Conservation (phyloP, 805 yeast species). For the Pichia ethanolica region DNA sequence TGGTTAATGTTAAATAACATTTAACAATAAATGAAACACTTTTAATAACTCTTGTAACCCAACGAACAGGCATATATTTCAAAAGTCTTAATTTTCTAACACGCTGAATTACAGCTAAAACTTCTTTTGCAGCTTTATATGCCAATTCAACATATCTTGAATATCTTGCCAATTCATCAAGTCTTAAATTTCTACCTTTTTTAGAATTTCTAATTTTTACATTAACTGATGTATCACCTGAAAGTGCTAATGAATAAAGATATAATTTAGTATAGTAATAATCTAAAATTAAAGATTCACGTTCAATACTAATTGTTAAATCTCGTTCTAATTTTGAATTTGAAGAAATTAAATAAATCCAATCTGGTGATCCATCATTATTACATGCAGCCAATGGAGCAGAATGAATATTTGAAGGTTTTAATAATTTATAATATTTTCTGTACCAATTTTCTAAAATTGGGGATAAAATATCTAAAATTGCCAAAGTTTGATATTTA, state of each 20-base stretch:
- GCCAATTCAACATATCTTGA: conserved; percentile 79
- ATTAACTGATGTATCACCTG: conserved; percentile 35
- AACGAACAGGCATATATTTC: conserved; percentile 81
- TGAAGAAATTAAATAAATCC: conserved; percentile 20
- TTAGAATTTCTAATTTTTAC: conserved; percentile 23
- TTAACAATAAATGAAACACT: conserved; percentile 88
- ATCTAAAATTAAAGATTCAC: conserved; percentile 72
- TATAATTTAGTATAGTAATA: conserved; percentile 79
- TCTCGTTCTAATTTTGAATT: conserved; percentile 33
- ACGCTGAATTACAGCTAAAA: conserved; percentile 61
- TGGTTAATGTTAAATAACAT: conserved; percentile 61
- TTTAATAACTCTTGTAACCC: conserved; percentile 80
- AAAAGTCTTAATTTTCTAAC: conserved; percentile 59
- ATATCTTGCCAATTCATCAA: conserved; percentile 65
- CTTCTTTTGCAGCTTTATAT: conserved; percentile 74
- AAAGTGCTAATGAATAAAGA: conserved; percentile 74
- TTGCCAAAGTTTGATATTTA: conserved; percentile 60
- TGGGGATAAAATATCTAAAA: conserved; percentile 68
- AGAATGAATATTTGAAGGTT: conserved; percentile 38
- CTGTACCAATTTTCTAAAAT: conserved; percentile 72
- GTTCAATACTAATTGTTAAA: conserved; percentile 40
- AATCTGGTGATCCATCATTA: conserved; percentile 10
- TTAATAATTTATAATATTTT: conserved; percentile 49
- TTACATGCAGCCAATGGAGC: conserved; percentile 10
- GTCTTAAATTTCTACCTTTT: conserved; percentile 34